Evolutionary conservation across 2,329 filamentous ascomycete genomes (phyloP), one percentile per base, ranked within the genome.

Genomic region (Chaetomiaceae sp.): DNA sequence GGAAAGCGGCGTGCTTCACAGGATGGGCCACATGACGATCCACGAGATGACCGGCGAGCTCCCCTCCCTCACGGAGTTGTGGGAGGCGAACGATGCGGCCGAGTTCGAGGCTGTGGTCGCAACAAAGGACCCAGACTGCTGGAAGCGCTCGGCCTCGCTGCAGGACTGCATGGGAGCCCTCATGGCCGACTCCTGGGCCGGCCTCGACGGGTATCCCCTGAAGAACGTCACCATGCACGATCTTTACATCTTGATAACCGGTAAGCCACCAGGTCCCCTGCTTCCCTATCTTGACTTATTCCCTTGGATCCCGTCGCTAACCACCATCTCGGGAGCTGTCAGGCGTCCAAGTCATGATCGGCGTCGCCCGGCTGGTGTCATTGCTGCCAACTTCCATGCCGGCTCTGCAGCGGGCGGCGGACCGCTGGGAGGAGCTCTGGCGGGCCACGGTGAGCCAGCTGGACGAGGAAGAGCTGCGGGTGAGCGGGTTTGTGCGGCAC

Each of bases 11-110:
- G 54, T 62, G 46, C 61, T 58, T 39, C 59, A 63, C 40, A 47
- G 45, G 3, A 60, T 58, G n/a, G 53, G 58, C 2, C 23, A 54
- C 10, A 60, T 59, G 16, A 57, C 59, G 1, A 55, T 56, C 8
- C 34, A 47, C 21, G 63, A 66, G 43, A 47, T 66, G 40, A 60
- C 53, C 0, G 60, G 58, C 21, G 54, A 61, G n/a, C 45, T 64
- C 3, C 60, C 63, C 0, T 62, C 60, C 27, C 47, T 59, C 5
- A 44, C 44, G 0, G 55, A 58, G 12, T 53, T 66, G 0, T 66
- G 63, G 63, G 59, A 65, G 19, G 58, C 63, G 0, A 45, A 51
- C 3, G 44, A 57, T 4, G 43, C 48, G 1, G 41, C 41, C 0
- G 60, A 63, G 21, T 64, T 63, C 14, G 23, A 53, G 9, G 20